A percentile compares a stretch with the other conserved stretches of the same genome.
These are phyloP conservation scores for Xylaria digitata DNA, from an alignment of 2,329 filamentous ascomycete species.

Conservation along the genomic window DNA sequence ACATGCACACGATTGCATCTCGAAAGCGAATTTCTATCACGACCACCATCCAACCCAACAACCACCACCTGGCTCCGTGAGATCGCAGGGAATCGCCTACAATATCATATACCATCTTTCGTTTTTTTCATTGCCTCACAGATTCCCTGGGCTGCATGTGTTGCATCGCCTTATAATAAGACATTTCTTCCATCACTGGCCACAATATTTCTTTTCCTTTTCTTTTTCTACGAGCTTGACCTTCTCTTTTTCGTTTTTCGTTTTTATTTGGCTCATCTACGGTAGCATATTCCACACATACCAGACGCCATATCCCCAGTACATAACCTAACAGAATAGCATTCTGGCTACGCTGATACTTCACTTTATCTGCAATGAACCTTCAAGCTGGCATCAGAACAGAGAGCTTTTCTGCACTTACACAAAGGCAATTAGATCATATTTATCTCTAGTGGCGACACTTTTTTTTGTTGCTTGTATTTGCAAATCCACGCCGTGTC, in stretches of 20 bases:
- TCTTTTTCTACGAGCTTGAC: constrained; percentile 1
- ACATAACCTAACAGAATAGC: constrained; percentile 6
- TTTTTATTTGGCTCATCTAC: not conserved
- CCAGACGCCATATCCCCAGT: constrained; percentile 1
- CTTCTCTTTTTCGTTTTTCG: not conserved
- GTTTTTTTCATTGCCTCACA: not conserved
- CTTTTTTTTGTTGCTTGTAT: constrained; percentile 11
- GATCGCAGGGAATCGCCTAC: not conserved
- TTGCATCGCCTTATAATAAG: constrained; percentile 6
- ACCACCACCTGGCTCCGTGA: not conserved
- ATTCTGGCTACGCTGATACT: not conserved
- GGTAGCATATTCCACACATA: constrained; percentile 12
- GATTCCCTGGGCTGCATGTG: not conserved
- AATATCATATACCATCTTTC: no score
- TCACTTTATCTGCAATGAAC: constrained; percentile 17
- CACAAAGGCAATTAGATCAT: constrained; percentile 21
- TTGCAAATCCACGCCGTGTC: not conserved
- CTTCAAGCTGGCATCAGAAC: not conserved
- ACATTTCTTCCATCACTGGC: not conserved
- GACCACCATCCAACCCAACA: not conserved
- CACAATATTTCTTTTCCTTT: constrained; percentile 1
- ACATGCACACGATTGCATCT: constrained; percentile 20
- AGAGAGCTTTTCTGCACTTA: constrained; percentile 11
- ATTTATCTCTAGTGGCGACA: constrained; percentile 26
- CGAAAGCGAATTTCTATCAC: constrained; percentile 14